phyloP scores from a whole-genome alignment of 768 basidiomycete genomes.

The Lactarius tabidus region DNA sequence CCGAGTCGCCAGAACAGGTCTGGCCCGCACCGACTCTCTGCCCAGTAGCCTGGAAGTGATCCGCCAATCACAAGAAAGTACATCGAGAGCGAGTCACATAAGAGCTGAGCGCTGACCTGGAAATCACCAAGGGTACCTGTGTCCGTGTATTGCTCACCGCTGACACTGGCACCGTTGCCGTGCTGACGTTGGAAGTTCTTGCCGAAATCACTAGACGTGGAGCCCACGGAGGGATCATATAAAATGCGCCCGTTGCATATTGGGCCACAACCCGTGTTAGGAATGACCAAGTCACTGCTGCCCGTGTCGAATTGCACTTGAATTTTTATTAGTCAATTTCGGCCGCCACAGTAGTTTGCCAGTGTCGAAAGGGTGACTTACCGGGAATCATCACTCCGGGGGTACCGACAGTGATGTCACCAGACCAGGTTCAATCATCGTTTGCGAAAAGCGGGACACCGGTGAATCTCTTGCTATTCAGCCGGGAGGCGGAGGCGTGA shows the following conservation, averaged over 20 bases:
- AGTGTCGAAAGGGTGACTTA: background rate
- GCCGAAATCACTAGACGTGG: slow-evolving; percentile 27
- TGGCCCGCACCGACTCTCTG: slow-evolving; percentile 46
- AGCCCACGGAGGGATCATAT: slow-evolving; percentile 7
- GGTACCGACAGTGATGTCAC: slow-evolving; percentile 24
- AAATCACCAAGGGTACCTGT: slow-evolving; percentile 40
- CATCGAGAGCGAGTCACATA: no score
- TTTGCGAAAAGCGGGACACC: slow-evolving; percentile 1
- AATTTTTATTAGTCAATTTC: background rate
- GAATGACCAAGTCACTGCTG: slow-evolving; percentile 35
- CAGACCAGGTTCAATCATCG: slow-evolving; percentile 17
- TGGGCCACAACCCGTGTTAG: slow-evolving; percentile 30
- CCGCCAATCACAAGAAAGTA: background rate
- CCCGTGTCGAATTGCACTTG: slow-evolving; percentile 41
- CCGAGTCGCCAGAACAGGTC: slow-evolving; percentile 35
- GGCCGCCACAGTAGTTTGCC: background rate
- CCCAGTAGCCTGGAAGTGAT: slow-evolving; percentile 31
- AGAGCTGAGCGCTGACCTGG: slow-evolving; percentile 13
- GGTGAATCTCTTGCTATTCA: background rate
- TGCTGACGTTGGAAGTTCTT: slow-evolving; percentile 36
- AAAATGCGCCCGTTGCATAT: slow-evolving; percentile 29
- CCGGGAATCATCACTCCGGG: slow-evolving; percentile 19
- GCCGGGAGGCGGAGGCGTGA: slow-evolving; percentile 6
- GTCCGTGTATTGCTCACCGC: slow-evolving; percentile 42
- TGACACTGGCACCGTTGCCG: slow-evolving; percentile 38